phyloP scores from a whole-genome alignment of 225 moss, liverwort and hornwort genomes.

The Polytrichum commune region DNA sequence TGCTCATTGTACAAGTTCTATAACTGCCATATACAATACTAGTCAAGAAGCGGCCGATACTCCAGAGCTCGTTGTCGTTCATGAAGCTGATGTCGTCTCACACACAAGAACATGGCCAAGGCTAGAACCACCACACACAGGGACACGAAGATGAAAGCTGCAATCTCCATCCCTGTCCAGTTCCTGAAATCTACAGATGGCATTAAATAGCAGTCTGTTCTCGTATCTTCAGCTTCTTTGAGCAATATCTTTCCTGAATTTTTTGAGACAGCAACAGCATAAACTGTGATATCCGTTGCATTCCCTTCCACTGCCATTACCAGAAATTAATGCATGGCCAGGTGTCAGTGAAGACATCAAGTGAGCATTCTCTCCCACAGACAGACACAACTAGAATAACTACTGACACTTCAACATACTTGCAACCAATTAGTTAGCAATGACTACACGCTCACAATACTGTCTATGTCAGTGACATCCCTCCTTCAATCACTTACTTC shows the following conservation, averaged over 20 bases:
- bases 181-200: conserved; percentile 52
- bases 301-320: conserved; percentile 53
- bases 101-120: conserved; percentile 57
- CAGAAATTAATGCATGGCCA: too few relatives aligned
- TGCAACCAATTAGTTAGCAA: neutral
- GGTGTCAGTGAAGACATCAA: neutral
- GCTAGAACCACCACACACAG: conserved; percentile 52
- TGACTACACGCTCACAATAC: neutral
- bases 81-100: conserved; percentile 50
- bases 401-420: neutral
- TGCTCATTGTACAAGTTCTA: neutral
- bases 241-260: conserved; percentile 41
- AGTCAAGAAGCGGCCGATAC: conserved; percentile 8
- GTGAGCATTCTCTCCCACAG: neutral
- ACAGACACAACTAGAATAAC: neutral
- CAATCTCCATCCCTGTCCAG: conserved; percentile 67
- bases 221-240: conserved; percentile 37
- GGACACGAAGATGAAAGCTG: conserved; percentile 52
- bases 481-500: too few relatives aligned
- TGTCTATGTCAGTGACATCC: too few relatives aligned
- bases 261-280: conserved; percentile 53
- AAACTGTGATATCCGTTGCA: conserved; percentile 37
- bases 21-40: neutral
- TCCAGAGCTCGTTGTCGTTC: conserved; percentile 11
- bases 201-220: conserved; percentile 48